phyloP scores from a whole-genome alignment of 2,329 filamentous ascomycete genomes.

The Pyricularia pennisetigena region DNA sequence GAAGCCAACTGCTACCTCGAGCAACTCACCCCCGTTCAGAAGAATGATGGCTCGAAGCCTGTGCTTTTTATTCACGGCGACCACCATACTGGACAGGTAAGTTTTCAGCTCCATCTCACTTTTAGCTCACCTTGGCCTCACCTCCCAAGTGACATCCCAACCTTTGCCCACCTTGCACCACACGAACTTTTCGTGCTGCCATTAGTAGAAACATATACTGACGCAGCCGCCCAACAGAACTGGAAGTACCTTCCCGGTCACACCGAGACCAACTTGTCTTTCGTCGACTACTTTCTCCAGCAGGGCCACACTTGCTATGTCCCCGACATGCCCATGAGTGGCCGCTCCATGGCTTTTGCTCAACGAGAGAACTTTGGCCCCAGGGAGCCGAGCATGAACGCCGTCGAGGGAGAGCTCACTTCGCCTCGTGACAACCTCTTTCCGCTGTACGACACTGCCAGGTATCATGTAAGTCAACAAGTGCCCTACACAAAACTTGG shows the following conservation, averaged over 20 bases:
- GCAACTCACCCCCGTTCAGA: not conserved
- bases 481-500: not conserved
- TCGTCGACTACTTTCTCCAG: not conserved
- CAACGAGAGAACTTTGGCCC: not conserved
- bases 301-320: not conserved
- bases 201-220: not conserved
- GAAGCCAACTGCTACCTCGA: not conserved
- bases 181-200: too few species aligned
- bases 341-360: not conserved
- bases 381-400: not conserved
- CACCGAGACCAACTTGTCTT: not conserved
- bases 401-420: not conserved
- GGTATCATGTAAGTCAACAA: not conserved
- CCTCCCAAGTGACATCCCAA: too few species aligned
- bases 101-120: not conserved
- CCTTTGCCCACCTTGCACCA: too few species aligned
- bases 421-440: not conserved
- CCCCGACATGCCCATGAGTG: not conserved
- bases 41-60: not conserved
- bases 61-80: constrained; percentile 9
- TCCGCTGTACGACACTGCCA: not conserved
- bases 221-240: not conserved
- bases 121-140: not conserved
- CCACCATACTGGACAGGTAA: constrained; percentile 7
- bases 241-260: not conserved